Evolutionary conservation across 805 yeast species (phyloP).

Genomic region (Barnettozyma salicaria): DNA sequence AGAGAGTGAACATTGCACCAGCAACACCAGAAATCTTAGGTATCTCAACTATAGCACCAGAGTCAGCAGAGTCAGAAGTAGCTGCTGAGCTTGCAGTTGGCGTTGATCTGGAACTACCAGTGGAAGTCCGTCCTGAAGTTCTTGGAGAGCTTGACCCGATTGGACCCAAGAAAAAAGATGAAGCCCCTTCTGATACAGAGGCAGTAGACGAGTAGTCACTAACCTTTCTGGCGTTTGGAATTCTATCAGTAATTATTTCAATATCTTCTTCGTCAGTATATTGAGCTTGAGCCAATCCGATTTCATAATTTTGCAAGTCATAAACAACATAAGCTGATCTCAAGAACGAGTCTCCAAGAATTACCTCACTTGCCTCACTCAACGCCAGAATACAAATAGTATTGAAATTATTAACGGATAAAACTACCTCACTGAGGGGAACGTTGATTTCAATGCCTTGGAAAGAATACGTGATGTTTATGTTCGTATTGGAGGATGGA

Average conservation of each 20-base stretch:
- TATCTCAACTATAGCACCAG: too few species aligned
- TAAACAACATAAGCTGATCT: constrained; percentile 48
- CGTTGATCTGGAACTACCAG: too few species aligned
- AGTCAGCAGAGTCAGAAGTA: too few species aligned
- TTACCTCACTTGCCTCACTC: constrained; percentile 29
- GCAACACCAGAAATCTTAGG: too few species aligned
- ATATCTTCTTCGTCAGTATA: constrained; percentile 33
- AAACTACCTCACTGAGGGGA: constrained; percentile 36
- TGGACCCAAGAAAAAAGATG: too few species aligned
- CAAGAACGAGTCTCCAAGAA: constrained; percentile 50
- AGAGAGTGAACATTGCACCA: too few species aligned
- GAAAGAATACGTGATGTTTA: constrained; percentile 36
- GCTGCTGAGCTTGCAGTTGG: too few species aligned
- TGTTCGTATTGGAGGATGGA: constrained; percentile 16
- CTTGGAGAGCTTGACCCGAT: too few species aligned
- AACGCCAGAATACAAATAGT: constrained; percentile 42
- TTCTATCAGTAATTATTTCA: constrained; percentile 37
- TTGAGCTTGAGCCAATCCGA: constrained; percentile 44
- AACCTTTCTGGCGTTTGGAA: constrained; percentile 50
- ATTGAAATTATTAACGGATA: constrained; percentile 18
- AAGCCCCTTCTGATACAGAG: too few species aligned
- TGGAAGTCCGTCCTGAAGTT: too few species aligned
- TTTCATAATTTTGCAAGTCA: constrained; percentile 41
- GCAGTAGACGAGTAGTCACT: constrained; percentile 30
- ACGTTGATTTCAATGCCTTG: constrained; percentile 51